Evolutionary conservation across 1,284 basidiomycete species (phyloP), one percentile per base, ranked within the genome.

Genomic region (Fomes fomentarius): DNA sequence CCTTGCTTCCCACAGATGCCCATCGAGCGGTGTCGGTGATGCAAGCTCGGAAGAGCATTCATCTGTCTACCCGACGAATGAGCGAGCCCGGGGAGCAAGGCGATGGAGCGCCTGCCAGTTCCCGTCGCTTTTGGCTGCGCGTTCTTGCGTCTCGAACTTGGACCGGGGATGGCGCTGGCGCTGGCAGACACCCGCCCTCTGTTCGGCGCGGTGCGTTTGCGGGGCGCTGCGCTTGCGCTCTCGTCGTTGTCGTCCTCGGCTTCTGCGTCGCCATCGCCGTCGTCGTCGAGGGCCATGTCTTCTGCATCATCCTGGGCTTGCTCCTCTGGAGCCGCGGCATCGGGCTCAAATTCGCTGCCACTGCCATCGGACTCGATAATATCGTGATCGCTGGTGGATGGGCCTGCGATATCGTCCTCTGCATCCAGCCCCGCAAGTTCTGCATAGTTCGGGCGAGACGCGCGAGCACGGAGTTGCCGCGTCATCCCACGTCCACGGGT

Each of bases 1-100:
- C 75, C 77, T 10, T 66, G 59, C 44, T 76, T 76, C 17, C 75
- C 71, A 63, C 81, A 82, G 2, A 89, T 69, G 0, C 87, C 82
- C 2, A 81, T 72, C 19, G 87, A 82, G 25, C 86, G 75, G 63
- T 90, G 87, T 38, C 87, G 77, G 65, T 89, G 86, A 52, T 89
- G 79, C 0, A 82, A 70, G 60, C 78, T 87, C 0, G 85, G 85
- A 6, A 86, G 69, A 3, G 76, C 70, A 56, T 82, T 79, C 62
- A 75, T 78, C 63, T 86, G 75, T 44, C 79, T 70, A 60, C 69
- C 73, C 26, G 77, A 62, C 47, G 74, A 52, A 50, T 69, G 63
- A 26, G 71, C 46, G 51, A 66, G 61, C 50, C 64, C 63, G 38
- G 63, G 64, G 46, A 59, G 58, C 21, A 62, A 45, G 8, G 58